Conservation (phyloP, 2,329 filamentous ascomycete genomes). For the Epichloe hybrida region DNA sequence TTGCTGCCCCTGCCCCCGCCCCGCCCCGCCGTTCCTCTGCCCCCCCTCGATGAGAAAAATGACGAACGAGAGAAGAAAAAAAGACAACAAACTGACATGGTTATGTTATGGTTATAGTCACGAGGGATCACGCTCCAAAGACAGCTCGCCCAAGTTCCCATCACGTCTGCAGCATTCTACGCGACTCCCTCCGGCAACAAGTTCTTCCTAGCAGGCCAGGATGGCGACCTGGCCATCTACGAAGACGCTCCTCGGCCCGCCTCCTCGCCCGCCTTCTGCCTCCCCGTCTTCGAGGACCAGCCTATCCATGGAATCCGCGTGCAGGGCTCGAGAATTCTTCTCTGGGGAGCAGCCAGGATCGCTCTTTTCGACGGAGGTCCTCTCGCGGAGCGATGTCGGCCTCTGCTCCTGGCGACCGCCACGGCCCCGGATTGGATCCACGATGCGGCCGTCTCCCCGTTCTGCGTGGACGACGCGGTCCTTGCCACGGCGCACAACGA, state of each 20-base stretch:
- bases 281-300: conserved; percentile 51
- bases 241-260: conserved; percentile 17
- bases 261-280: conserved; percentile 21
- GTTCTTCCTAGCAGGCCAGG: conserved; percentile 46
- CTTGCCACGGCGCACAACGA: conserved; percentile 83
- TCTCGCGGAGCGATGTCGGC: conserved; percentile 8
- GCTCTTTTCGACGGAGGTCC: conserved; percentile 20
- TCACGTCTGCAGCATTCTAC: conserved; percentile 47
- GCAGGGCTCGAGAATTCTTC: conserved; percentile 24
- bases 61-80: neutral
- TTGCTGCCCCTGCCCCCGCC: neutral
- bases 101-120: neutral
- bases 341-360: conserved; percentile 60
- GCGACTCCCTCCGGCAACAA: conserved; percentile 14
- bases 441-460: conserved; percentile 43
- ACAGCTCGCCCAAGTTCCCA: conserved; percentile 35
- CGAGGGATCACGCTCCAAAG: conserved; percentile 11
- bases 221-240: conserved; percentile 43
- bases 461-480: conserved; percentile 31
- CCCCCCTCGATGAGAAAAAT: neutral
- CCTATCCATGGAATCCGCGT: conserved; percentile 60
- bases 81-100: neutral
- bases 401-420: conserved; percentile 13
- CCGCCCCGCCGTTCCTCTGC: neutral
- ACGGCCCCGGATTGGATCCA: conserved; percentile 64